phyloP scores from a whole-genome alignment of 2,329 filamentous ascomycete species.

The Alternaria sp. region DNA sequence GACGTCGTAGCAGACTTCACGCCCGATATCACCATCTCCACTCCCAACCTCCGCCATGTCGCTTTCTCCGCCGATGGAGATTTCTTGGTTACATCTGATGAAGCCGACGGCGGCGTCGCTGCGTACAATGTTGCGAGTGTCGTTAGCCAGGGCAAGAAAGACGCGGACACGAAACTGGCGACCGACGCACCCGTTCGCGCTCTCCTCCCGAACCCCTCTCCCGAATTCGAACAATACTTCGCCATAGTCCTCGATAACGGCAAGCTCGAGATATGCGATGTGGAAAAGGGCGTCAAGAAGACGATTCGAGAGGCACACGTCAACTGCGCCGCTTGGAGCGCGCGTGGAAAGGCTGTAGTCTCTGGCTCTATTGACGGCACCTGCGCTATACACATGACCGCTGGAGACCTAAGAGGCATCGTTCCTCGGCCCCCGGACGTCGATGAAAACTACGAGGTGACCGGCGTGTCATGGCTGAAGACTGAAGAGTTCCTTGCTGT shows the following conservation, averaged over 20 bases:
- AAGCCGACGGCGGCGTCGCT: slow-evolving; percentile 79
- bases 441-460: slow-evolving; percentile 67
- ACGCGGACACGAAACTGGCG: slow-evolving; percentile 74
- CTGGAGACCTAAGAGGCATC: slow-evolving; percentile 76
- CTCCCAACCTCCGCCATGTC: slow-evolving; percentile 84
- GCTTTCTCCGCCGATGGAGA: slow-evolving; percentile 90
- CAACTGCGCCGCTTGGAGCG: slow-evolving; percentile 89
- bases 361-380: slow-evolving; percentile 84
- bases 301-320: slow-evolving; percentile 74
- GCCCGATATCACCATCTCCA: slow-evolving; percentile 74
- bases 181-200: slow-evolving; percentile 77
- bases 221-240: slow-evolving; percentile 74
- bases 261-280: slow-evolving; percentile 81
- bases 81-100: slow-evolving; percentile 81
- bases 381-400: slow-evolving; percentile 81
- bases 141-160: slow-evolving; percentile 66
- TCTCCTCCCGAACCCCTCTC: slow-evolving; percentile 79
- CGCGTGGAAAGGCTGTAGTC: slow-evolving; percentile 88
- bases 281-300: slow-evolving; percentile 63
- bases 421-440: slow-evolving; percentile 79
- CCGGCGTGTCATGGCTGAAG: slow-evolving; percentile 85
- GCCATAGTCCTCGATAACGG: slow-evolving; percentile 82
- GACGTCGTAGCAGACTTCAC: slow-evolving; percentile 74
- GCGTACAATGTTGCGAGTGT: slow-evolving; percentile 76
- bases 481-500: slow-evolving; percentile 84